A percentile compares a stretch with the other conserved stretches of the same genome.
Conservation (phyloP, 2,329 filamentous ascomycete species). For the Botrytis aclada region DNA sequence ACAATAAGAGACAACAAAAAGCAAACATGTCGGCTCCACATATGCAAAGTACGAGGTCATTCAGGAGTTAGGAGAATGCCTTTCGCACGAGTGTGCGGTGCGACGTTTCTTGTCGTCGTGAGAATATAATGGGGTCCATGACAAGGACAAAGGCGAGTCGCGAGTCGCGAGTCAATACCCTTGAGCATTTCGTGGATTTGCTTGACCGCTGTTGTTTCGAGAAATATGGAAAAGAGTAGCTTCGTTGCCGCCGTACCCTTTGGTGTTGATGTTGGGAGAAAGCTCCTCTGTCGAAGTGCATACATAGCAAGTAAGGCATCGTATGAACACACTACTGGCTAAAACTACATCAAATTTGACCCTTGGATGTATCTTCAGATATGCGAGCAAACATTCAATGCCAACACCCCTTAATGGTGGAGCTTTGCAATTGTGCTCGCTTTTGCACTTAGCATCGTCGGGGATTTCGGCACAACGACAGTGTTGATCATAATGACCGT, state of each 20-base stretch:
- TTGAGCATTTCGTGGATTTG: neutral
- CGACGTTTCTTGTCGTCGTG: neutral
- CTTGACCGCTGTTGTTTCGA: neutral
- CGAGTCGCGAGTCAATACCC: neutral
- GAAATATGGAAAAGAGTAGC: neutral
- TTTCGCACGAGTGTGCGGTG: conserved; percentile 1
- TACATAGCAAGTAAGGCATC: neutral
- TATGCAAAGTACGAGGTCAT: neutral
- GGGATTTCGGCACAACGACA: neutral
- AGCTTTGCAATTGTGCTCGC: neutral
- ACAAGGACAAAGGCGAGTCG: neutral
- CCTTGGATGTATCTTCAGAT: neutral
- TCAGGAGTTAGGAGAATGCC: neutral
- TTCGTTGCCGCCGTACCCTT: neutral
- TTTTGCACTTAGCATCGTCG: neutral
- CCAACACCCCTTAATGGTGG: neutral
- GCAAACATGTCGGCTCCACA: conserved; percentile 1
- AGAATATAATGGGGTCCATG: neutral
- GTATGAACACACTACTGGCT: neutral
- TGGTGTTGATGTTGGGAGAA: neutral
- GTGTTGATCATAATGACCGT: neutral
- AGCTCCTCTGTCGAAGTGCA: neutral
- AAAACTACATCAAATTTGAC: neutral
- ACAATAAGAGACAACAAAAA: neutral
- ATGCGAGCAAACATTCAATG: neutral